Percentiles rank a stretch among this genome's conserved stretches.
Evolutionary conservation across 768 basidiomycete species (phyloP).

Genomic region (Macrolepiota fuliginosa): DNA sequence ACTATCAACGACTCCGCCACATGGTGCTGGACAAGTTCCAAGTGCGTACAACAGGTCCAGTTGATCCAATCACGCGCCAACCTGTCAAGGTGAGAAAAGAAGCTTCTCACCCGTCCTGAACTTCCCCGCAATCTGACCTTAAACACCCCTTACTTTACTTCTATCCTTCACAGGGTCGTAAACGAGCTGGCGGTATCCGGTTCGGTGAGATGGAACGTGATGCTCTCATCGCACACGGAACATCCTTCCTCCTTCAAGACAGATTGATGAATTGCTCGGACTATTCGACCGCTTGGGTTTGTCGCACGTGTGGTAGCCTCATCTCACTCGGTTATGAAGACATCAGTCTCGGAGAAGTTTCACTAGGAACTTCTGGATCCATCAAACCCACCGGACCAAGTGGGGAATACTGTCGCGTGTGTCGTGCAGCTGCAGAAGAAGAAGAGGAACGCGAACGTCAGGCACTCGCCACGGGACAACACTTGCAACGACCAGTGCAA

Average conservation of each 20-base stretch:
- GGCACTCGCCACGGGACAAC: constrained; percentile 55
- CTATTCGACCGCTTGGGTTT: constrained; percentile 99
- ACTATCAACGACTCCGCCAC: constrained; percentile 97
- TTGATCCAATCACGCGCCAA: constrained; percentile 93
- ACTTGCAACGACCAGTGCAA: constrained; percentile 37
- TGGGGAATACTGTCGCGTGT: constrained; percentile 96
- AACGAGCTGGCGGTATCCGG: constrained; percentile 97
- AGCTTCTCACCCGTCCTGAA: not conserved
- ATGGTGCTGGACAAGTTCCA: constrained; percentile 99
- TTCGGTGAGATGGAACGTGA: constrained; percentile 99
- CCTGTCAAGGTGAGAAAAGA: constrained; percentile 79
- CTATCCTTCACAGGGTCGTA: constrained; percentile 70
- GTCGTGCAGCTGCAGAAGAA: constrained; percentile 68
- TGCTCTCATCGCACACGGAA: constrained; percentile 97
- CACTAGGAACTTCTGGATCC: constrained; percentile 45
- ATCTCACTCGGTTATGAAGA: constrained; percentile 97
- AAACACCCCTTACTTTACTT: not conserved
- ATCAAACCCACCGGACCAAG: constrained; percentile 66
- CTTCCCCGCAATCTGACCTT: not conserved
- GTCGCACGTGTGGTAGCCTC: constrained; percentile 92
- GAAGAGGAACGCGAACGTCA: constrained; percentile 61
- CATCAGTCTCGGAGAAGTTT: constrained; percentile 64
- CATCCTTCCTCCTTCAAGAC: constrained; percentile 97
- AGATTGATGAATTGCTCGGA: constrained; percentile 99
- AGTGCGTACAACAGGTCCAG: constrained; percentile 96